Percentiles rank a stretch among this genome's conserved stretches.
phyloP scores from a whole-genome alignment of 1,284 basidiomycete species.

The Exobasidium cylindrosporum region DNA sequence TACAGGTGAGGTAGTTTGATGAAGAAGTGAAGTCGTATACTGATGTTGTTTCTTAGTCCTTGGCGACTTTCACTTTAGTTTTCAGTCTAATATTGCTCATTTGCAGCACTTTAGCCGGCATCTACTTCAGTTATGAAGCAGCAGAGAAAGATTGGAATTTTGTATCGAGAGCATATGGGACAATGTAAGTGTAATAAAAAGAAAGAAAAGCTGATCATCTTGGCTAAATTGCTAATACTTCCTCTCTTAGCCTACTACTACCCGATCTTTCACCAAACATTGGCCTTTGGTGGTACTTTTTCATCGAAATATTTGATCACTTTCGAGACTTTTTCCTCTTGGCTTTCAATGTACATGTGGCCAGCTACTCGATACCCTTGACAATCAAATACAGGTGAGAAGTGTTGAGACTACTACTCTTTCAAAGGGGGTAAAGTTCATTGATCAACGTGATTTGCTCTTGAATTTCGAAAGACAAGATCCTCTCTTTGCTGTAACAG shows the following conservation, averaged over 20 bases:
- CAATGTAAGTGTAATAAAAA: conserved; percentile 69
- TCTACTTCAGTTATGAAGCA: conserved; percentile 29
- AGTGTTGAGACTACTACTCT: not conserved
- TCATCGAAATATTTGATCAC: conserved; percentile 99
- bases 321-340: conserved; percentile 92
- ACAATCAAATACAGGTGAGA: conserved; percentile 79
- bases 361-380: conserved; percentile 79
- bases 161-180: conserved; percentile 76
- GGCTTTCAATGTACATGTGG: conserved; percentile 84
- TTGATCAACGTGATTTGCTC: conserved; percentile 34
- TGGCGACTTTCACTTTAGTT: not conserved
- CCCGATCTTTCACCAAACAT: conserved; percentile 76
- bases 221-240: too few species aligned
- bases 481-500: conserved; percentile 73
- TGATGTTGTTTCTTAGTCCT: conserved; percentile 8
- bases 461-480: conserved; percentile 71
- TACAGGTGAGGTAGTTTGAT: conserved; percentile 51
- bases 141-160: conserved; percentile 65
- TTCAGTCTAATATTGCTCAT: not conserved
- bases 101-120: not conserved
- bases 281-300: conserved; percentile 98
- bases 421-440: not conserved
- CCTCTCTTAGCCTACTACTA: conserved; percentile 21
- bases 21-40: conserved; percentile 12
- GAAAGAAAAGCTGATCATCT: not conserved